Conservation (phyloP, 2,329 filamentous ascomycete species). For the Hymenoscyphus infarciens region DNA sequence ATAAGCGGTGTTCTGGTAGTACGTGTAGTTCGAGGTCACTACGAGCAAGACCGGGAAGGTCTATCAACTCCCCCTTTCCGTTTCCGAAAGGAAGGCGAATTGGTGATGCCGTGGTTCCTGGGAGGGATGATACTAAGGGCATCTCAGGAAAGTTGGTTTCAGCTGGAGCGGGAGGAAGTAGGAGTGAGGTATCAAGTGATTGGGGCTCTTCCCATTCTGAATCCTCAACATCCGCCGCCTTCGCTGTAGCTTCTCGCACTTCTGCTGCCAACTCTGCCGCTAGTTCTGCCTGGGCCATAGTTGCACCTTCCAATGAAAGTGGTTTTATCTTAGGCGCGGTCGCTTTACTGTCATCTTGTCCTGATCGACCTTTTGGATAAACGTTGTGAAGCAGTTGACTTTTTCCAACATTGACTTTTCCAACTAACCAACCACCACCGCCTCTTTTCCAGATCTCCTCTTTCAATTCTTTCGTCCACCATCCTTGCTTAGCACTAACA, state of each 20-base stretch:
- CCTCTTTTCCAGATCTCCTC: constrained; percentile 81
- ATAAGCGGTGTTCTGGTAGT: constrained; percentile 57
- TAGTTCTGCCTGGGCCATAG: background rate
- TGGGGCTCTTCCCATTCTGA: constrained; percentile 14
- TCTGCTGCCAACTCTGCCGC: background rate
- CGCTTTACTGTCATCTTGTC: background rate
- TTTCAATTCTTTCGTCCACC: constrained; percentile 88
- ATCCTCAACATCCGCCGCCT: constrained; percentile 4
- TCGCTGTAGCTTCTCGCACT: background rate
- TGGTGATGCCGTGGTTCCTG: constrained; percentile 91
- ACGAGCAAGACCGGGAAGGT: constrained; percentile 81
- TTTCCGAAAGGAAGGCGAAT: constrained; percentile 89
- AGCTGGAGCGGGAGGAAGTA: constrained; percentile 72
- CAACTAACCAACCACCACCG: constrained; percentile 90
- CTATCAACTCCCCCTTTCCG: constrained; percentile 85
- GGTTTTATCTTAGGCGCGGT: background rate
- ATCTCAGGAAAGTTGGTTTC: constrained; percentile 77
- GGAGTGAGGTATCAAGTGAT: constrained; percentile 36
- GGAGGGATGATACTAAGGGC: constrained; percentile 80
- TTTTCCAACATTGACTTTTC: constrained; percentile 98
- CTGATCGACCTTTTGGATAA: constrained; percentile 68
- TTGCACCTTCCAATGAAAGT: background rate
- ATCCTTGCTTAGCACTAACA: constrained; percentile 79
- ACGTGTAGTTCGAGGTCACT: constrained; percentile 71
- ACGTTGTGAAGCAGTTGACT: constrained; percentile 85